Evolutionary conservation across 352 stramenopile genomes (phyloP).

Genomic region (Globisporangium cystogenes): DNA sequence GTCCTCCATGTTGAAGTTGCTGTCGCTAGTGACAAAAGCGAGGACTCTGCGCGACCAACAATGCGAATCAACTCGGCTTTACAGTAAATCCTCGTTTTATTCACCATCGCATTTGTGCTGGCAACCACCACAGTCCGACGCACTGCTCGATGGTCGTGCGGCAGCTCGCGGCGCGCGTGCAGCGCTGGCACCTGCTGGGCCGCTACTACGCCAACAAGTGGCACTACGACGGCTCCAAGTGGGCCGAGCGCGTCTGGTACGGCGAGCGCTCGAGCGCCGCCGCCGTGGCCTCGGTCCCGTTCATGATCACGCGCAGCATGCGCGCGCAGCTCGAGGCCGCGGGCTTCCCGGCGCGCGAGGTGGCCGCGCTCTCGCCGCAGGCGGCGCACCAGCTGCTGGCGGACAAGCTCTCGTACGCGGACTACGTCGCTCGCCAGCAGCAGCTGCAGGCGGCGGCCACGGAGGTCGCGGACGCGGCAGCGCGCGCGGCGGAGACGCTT

Average conservation of each 20-base stretch:
- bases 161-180: constrained; percentile 32
- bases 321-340: constrained; percentile 45
- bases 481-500: constrained; percentile 10
- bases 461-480: constrained; percentile 14
- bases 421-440: constrained; percentile 39
- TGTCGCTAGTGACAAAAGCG: too few species aligned
- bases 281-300: constrained; percentile 65
- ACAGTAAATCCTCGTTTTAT: too few species aligned
- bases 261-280: constrained; percentile 38
- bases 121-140: too few species aligned
- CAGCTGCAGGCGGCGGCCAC: neutral
- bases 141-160: constrained; percentile 32
- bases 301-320: constrained; percentile 83
- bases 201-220: constrained; percentile 83
- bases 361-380: constrained; percentile 54
- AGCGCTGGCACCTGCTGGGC: constrained; percentile 60
- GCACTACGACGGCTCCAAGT: constrained; percentile 79
- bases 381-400: constrained; percentile 51
- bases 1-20: too few species aligned
- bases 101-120: too few species aligned
- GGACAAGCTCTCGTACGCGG: constrained; percentile 48
- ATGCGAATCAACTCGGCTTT: too few species aligned
- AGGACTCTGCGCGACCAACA: too few species aligned
- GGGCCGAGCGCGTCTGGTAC: constrained; percentile 65
- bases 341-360: constrained; percentile 53